Evolutionary conservation across 2,329 filamentous ascomycete genomes (phyloP).

Genomic region (Phialophora chinensis): DNA sequence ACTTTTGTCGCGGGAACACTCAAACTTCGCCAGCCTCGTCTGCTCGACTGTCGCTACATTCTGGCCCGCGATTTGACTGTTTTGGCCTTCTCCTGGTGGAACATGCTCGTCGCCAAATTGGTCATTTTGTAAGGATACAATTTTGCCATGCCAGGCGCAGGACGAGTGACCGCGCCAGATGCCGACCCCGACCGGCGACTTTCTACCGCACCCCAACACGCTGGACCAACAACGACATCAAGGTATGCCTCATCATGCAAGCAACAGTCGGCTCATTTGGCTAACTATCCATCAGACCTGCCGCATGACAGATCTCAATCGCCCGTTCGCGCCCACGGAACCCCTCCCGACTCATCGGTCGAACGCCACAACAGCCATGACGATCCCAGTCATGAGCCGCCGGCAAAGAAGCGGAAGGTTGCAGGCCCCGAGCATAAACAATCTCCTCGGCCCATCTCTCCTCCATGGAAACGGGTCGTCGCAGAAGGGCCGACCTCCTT

Average conservation of each 20-base stretch:
- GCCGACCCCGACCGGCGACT: slow-evolving; percentile 36
- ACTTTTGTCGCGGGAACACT: slow-evolving; percentile 52
- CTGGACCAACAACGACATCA: slow-evolving; percentile 20
- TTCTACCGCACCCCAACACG: slow-evolving; percentile 31
- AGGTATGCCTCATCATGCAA: slow-evolving; percentile 31
- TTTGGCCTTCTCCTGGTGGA: slow-evolving; percentile 48
- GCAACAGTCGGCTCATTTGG: slow-evolving; percentile 4
- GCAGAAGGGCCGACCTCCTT: slow-evolving; percentile 89
- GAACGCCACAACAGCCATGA: slow-evolving; percentile 15
- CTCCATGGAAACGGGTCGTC: slow-evolving; percentile 88
- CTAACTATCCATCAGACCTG: slow-evolving; percentile 20
- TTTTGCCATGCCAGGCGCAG: slow-evolving; percentile 40
- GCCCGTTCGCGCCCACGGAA: slow-evolving; percentile 18
- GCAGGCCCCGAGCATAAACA: slow-evolving; percentile 44
- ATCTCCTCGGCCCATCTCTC: slow-evolving; percentile 64
- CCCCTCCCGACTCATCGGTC: slow-evolving; percentile 14
- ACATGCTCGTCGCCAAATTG: slow-evolving; percentile 32
- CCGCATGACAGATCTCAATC: slow-evolving; percentile 21
- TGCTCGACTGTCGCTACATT: slow-evolving; percentile 44
- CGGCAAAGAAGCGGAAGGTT: slow-evolving; percentile 54
- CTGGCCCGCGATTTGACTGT: slow-evolving; percentile 49
- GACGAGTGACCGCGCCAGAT: slow-evolving; percentile 35
- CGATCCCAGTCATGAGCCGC: slow-evolving; percentile 48
- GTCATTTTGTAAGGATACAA: slow-evolving; percentile 34
- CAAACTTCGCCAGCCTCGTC: slow-evolving; percentile 49